Base-by-base conservation (phyloP, 1,139 yeast genomes). In the Yamadazyma taylorii region DNA sequence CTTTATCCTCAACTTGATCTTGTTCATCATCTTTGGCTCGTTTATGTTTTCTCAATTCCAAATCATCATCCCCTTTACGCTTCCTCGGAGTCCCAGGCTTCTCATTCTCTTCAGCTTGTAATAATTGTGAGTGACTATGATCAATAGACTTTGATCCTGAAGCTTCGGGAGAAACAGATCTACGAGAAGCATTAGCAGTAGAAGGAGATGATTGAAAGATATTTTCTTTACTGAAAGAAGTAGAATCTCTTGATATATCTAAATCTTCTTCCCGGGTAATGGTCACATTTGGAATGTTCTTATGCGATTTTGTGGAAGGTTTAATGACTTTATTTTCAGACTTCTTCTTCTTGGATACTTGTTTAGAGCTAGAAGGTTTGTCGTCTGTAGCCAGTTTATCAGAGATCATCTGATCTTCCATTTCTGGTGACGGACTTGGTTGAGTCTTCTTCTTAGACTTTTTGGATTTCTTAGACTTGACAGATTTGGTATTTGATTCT, bases 201-300 rank as follows among this genome's bases (percentile, higher is more conserved):
- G 39, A 19, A 21, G 38, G 41, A n/a, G 55, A 48, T 0, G 69
- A 51, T 45, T 73, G 77, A 51, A 72, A 71, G 3, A 69, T 61
- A 42, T 71, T 72, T 19, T 68, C 67, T 24, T 54, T 50, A 1
- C 66, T 56, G 42, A 73, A 71, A 4, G 69, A 61, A 19, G 53
- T 53, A 15, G 35, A 19, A 4, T 19, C 21, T 8, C 8, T 8
- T 6, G 5, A 6, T 8, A 8, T 19, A 8, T 19, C 21, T 6
- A 8, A 19, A 19, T 6, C 21, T 6, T 19, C 21, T 19, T 6
- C 21, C 21, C n/a, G n/a, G n/a, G n/a, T n/a, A n/a, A n/a, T n/a
- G n/a, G n/a, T n/a, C n/a, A n/a, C n/a, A n/a, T n/a, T n/a, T n/a
- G n/a, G n/a, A n/a, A 19, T 8, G 5, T 19, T 19, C 8, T 6